phyloP scores from a whole-genome alignment of 78 protist genomes.

The Dictyostelium purpureum region DNA sequence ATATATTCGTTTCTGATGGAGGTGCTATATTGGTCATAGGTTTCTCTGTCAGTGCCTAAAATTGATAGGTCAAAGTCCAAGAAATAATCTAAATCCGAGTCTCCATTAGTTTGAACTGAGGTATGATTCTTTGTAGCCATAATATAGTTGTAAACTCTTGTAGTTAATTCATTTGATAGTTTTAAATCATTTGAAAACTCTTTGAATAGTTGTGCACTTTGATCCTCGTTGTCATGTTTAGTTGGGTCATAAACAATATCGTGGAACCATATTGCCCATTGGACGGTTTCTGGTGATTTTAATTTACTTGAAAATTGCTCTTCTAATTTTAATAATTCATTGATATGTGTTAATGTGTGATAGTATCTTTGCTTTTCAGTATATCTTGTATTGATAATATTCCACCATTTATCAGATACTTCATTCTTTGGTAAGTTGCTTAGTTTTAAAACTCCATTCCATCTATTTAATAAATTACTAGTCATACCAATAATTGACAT shows the following conservation, averaged over 20 bases:
- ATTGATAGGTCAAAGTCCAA: slow-evolving; percentile 65
- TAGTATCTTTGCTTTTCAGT: slow-evolving; percentile 28
- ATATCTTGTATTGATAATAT: neutral
- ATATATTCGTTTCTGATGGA: slow-evolving; percentile 45
- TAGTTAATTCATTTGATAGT: neutral
- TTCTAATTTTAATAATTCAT: slow-evolving; percentile 8
- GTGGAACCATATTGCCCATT: slow-evolving; percentile 64
- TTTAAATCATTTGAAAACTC: neutral
- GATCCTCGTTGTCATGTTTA: slow-evolving; percentile 50
- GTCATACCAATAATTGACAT: no score
- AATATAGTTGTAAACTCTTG: neutral
- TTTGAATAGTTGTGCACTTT: neutral
- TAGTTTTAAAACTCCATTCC: neutral
- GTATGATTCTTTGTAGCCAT: slow-evolving; percentile 47
- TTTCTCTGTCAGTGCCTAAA: slow-evolving; percentile 11
- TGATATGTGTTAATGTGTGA: slow-evolving; percentile 37
- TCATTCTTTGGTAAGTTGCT: neutral
- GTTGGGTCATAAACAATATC: slow-evolving; percentile 60
- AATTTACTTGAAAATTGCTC: neutral
- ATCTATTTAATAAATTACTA: neutral
- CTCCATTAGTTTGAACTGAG: neutral
- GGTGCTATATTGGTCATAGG: neutral
- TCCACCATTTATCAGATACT: slow-evolving; percentile 1
- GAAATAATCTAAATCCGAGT: slow-evolving; percentile 28
- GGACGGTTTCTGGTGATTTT: neutral